Evolutionary conservation across 257 asterid species (phyloP), one percentile per base, ranked within the genome.

Genomic region (Nyctanthes arbortristis): DNA sequence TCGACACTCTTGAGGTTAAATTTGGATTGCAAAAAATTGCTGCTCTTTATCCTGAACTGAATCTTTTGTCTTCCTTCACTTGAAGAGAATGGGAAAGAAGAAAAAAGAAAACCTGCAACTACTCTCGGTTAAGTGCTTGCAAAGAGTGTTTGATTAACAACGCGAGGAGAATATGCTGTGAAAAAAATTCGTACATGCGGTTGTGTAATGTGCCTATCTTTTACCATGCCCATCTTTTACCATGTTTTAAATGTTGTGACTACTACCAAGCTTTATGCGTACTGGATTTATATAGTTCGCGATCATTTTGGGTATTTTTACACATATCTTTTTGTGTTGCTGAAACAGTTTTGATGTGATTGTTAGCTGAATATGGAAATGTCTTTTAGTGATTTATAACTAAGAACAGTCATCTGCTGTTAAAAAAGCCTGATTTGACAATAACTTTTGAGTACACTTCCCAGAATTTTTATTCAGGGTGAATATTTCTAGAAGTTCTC

Each of bases 391-490:
- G 62, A 55, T 36, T 34, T 62, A 30, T 65, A 34, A 52, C 60
- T 39, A 74, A 43, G 35, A 30, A 47, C 18, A 45, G 16, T 47
- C 31, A 49, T 10, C 55, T 28, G 65, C 16, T 22, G 29, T 24
- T 65, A 11, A 54, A 55, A 66, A 22, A 65, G n/a, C 45, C 34
- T 72, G 43, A 62, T 73, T 43, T 36, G 24, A 37, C 27, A 40
- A 52, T 49, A 29, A 18, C 47, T 54, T 20, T 32, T 49, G 45
- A 20, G 61, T 36, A 63, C 39, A 56, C 47, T 22, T 10, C 58
- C 37, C 61, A 70, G 60, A 61, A 45, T 34, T 25, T 35, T 9
- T 43, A 40, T 55, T 16, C 14, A 35, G 62, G 61, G 57, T 29
- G 57, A 65, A 65, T 39, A 16, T 30, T 49, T 16, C 25, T 67